Conservation (phyloP, 176 grass and related monocot species). For the Pontederia crassipes region DNA sequence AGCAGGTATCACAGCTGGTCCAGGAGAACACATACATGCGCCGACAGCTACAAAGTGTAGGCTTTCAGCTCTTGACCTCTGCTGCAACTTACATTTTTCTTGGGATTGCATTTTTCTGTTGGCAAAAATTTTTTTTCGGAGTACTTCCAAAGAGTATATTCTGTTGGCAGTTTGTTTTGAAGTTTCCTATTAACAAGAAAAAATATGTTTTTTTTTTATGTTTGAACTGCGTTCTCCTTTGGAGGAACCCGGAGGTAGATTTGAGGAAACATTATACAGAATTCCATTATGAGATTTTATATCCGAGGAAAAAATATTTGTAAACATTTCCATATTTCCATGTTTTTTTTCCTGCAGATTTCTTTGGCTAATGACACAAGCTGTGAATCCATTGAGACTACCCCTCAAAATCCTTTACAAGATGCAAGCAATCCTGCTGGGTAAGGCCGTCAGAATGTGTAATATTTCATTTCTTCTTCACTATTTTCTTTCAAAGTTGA, state of each 20-base stretch:
- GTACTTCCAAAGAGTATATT: no score
- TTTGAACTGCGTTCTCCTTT: no score
- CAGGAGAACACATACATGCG: constrained; percentile 85
- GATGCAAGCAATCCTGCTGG: constrained; percentile 93
- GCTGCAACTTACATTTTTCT: background rate
- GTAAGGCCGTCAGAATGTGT: constrained; percentile 24
- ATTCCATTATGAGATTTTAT: background rate
- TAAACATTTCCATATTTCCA: background rate
- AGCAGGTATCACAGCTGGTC: constrained; percentile 89
- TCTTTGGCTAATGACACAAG: constrained; percentile 67
- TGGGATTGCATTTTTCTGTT: background rate
- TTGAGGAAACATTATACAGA: no score
- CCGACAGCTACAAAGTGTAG: constrained; percentile 87
- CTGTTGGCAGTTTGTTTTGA: no score
- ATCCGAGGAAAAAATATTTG: background rate
- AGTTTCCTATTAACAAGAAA: no score
- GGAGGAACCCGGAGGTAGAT: no score
- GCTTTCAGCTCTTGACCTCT: constrained; percentile 5
- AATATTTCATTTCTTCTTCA: background rate
- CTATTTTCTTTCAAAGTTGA: background rate
- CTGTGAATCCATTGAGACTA: constrained; percentile 76
- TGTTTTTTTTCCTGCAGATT: constrained; percentile 26
- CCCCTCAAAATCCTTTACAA: constrained; percentile 67
- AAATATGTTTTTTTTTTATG: no score
- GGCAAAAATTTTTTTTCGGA: no score